Conservation (phyloP, 164 flowering plant genomes). For the Aristolochia contorta region DNA sequence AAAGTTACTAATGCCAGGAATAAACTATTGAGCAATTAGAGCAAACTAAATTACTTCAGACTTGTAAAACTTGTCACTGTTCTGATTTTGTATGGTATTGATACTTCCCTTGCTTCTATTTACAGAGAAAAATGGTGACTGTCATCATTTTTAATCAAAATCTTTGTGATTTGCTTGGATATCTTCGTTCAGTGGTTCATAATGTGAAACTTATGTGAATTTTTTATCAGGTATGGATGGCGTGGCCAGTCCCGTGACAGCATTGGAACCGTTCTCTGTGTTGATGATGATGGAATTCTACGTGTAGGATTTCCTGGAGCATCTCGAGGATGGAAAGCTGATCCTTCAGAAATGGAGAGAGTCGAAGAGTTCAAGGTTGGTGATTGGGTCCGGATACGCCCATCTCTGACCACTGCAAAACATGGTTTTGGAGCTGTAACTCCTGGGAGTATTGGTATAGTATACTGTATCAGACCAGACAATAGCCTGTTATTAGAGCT, state of each 20-base stretch:
- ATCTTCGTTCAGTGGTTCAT: no score
- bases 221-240: constrained; percentile 74
- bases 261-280: constrained; percentile 92
- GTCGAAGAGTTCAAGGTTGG: constrained; percentile 98
- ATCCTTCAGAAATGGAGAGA: constrained; percentile 99
- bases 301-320: constrained; percentile 99
- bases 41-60: no score
- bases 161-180: no score
- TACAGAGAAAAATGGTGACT: no score
- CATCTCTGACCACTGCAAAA: constrained; percentile 85
- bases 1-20: no score
- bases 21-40: no score
- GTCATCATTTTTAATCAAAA: no score
- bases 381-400: constrained; percentile 97
- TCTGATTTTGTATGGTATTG: no score
- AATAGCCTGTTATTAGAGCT: constrained; percentile 77
- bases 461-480: constrained; percentile 92
- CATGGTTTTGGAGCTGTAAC: constrained; percentile 94
- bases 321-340: constrained; percentile 99
- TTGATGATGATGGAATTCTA: constrained; percentile 96
- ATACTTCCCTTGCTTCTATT: no score
- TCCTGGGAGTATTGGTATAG: constrained; percentile 97
- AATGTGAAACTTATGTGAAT: background rate
- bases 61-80: no score
- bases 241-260: constrained; percentile 92